Evolutionary conservation across 306 rosid genomes (phyloP).

Genomic region (Vicia faba): DNA sequence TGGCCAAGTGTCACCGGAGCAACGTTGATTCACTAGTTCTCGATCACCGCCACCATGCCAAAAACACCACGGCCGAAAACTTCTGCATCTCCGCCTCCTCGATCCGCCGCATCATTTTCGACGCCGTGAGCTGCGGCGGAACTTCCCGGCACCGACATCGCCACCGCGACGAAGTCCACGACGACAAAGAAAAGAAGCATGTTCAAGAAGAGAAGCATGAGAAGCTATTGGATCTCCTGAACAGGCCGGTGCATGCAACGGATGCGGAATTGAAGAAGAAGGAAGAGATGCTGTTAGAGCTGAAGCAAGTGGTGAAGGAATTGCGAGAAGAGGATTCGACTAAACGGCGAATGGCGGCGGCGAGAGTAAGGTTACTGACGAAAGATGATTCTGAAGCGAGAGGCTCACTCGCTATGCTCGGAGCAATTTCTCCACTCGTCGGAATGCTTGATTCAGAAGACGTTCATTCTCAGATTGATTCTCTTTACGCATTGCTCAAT

Average conservation of each 20-base stretch:
- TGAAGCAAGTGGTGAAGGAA: conserved; percentile 66
- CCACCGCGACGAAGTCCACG: conserved; percentile 22
- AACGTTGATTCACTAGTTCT: conserved; percentile 63
- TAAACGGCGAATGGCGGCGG: conserved; percentile 61
- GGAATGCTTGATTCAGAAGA: conserved; percentile 83
- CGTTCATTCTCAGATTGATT: conserved; percentile 65
- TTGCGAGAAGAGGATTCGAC: conserved; percentile 57
- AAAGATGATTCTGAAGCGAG: conserved; percentile 78
- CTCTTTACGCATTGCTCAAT: conserved; percentile 94
- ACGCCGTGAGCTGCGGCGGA: conserved; percentile 89
- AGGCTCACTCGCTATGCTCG: conserved; percentile 79
- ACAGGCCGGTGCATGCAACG: conserved; percentile 54
- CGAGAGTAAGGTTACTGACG: conserved; percentile 60
- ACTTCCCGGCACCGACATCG: conserved; percentile 58
- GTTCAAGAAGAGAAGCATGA: conserved; percentile 63
- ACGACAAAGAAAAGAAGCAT: conserved; percentile 41
- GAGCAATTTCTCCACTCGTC: conserved; percentile 87
- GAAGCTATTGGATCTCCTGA: conserved; percentile 84
- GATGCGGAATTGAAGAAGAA: conserved; percentile 58
- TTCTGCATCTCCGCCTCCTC: conserved; percentile 68
- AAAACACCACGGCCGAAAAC: conserved; percentile 38
- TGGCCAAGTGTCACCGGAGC: conserved; percentile 79
- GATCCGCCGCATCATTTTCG: conserved; percentile 66
- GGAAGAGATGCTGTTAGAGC: conserved; percentile 60
- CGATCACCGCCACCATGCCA: conserved; percentile 46